Evolutionary conservation across 176 grass and related monocot species (phyloP).

Genomic region (Aegilops tauschii): DNA sequence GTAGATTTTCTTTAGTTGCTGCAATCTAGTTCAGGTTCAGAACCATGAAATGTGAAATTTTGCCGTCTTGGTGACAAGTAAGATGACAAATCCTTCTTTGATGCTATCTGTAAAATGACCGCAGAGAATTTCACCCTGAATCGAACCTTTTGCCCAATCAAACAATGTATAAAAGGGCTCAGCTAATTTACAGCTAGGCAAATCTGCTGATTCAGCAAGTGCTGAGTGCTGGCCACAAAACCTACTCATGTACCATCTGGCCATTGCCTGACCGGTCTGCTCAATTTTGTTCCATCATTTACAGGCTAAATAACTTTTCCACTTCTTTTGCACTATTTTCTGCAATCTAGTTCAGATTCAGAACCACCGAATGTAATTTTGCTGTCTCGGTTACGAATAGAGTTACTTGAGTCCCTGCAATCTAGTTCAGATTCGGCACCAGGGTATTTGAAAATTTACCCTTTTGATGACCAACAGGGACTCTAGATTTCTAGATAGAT

Average conservation of each 20-base stretch:
- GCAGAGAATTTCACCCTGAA: background rate
- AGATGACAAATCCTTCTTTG: background rate
- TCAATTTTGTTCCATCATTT: background rate
- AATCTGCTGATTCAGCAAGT: background rate
- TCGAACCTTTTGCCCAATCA: background rate
- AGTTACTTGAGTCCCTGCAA: background rate
- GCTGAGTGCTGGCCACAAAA: background rate
- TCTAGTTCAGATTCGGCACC: background rate
- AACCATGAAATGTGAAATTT: background rate
- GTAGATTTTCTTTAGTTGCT: background rate
- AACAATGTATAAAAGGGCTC: background rate
- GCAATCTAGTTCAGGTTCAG: constrained; percentile 5
- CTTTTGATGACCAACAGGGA: background rate
- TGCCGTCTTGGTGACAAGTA: background rate
- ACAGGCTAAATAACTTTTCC: background rate
- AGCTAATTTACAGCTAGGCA: background rate
- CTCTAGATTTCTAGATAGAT: background rate
- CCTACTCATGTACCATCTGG: background rate
- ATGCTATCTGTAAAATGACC: background rate
- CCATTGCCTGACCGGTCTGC: too few relatives aligned
- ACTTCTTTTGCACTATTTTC: background rate
- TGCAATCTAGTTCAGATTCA: background rate
- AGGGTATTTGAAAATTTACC: background rate
- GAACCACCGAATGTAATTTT: background rate
- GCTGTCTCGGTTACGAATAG: background rate